Evolutionary conservation across 2,329 filamentous ascomycete genomes (phyloP).

Genomic region (Trichoderma sp.): DNA sequence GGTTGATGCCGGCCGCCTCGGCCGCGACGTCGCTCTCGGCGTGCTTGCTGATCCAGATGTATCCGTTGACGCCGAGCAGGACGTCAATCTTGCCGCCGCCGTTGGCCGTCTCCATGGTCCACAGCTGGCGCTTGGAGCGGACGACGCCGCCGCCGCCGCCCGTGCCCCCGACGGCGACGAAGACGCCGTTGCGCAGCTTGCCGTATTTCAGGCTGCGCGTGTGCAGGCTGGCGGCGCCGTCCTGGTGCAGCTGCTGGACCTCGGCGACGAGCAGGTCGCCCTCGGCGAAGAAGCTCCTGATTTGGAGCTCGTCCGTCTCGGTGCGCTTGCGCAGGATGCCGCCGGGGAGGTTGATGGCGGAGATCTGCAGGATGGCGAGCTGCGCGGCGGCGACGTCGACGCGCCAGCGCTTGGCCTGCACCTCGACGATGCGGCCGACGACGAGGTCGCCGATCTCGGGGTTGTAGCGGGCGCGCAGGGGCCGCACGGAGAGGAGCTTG

Average conservation of each 20-base stretch:
- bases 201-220: conserved; percentile 91
- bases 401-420: conserved; percentile 91
- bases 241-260: conserved; percentile 84
- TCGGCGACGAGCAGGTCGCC: conserved; percentile 93
- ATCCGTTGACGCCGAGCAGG: conserved; percentile 91
- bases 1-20: conserved; percentile 67
- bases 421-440: conserved; percentile 88
- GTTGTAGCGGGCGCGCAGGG: conserved; percentile 87
- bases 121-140: conserved; percentile 80
- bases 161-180: conserved; percentile 77
- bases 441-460: conserved; percentile 97
- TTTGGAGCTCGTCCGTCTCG: conserved; percentile 95
- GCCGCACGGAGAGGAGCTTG: conserved; percentile 90
- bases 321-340: conserved; percentile 90
- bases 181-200: conserved; percentile 91
- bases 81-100: conserved; percentile 74
- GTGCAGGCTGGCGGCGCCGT: conserved; percentile 85
- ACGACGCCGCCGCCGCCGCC: conserved; percentile 88
- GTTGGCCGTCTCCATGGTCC: conserved; percentile 67
- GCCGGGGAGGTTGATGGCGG: conserved; percentile 90
- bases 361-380: conserved; percentile 81
- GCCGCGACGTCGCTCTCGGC: conserved; percentile 59
- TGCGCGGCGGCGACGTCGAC: conserved; percentile 90
- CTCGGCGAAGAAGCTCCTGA: conserved; percentile 94
- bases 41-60: conserved; percentile 92